These are phyloP conservation scores for Penicillium argentinense DNA, from an alignment of 495 filamentous ascomycete genomes.

Conservation along the genomic window DNA sequence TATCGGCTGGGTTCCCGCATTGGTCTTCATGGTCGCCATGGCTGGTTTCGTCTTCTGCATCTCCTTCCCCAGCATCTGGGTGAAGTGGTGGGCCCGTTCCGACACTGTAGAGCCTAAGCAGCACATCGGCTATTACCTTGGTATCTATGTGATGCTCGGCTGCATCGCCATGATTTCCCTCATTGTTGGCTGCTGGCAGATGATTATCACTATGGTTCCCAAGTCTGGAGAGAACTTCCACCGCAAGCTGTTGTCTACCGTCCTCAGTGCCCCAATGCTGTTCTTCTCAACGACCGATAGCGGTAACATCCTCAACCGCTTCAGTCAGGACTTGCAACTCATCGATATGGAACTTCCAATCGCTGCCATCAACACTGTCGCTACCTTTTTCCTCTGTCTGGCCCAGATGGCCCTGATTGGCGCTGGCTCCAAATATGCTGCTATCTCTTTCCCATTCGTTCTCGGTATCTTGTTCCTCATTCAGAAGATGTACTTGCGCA, in stretches of 20 bases:
- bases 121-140: conserved; percentile 51
- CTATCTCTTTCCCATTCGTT: conserved; percentile 51
- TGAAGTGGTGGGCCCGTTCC: conserved; percentile 53
- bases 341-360: conserved; percentile 58
- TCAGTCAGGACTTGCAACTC: conserved; percentile 61
- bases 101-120: conserved; percentile 42
- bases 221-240: conserved; percentile 53
- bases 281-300: conserved; percentile 50
- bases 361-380: conserved; percentile 49
- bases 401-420: conserved; percentile 53
- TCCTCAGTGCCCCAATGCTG: conserved; percentile 47
- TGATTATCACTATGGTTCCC: conserved; percentile 56
- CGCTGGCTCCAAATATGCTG: conserved; percentile 47
- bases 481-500: conserved; percentile 62
- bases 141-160: conserved; percentile 55
- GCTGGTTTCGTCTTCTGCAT: conserved; percentile 46
- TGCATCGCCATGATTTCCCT: conserved; percentile 43
- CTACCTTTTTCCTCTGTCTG: conserved; percentile 46
- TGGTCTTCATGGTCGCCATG: conserved; percentile 44
- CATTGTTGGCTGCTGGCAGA: conserved; percentile 48
- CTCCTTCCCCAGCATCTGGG: conserved; percentile 52
- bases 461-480: conserved; percentile 51
- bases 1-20: conserved; percentile 47
- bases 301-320: conserved; percentile 51
- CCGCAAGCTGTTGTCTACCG: conserved; percentile 46